phyloP scores from a whole-genome alignment of 345 rosid genomes.

The Acer campestre region DNA sequence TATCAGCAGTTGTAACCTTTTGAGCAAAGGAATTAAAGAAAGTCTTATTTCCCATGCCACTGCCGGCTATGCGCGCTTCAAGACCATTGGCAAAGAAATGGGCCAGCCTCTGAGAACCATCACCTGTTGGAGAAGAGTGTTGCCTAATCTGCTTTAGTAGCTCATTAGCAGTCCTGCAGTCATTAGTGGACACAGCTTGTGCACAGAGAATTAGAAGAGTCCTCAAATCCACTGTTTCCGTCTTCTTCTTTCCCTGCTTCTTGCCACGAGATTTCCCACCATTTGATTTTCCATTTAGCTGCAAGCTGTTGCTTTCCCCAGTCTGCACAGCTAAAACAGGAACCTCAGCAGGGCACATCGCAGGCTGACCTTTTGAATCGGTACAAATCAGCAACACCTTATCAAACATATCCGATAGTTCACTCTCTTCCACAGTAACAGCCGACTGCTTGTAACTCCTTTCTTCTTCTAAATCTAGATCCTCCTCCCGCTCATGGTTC shows the following conservation, averaged over 20 bases:
- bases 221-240: conserved; percentile 67
- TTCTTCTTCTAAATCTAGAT: conserved; percentile 49
- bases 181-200: conserved; percentile 66
- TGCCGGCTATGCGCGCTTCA: conserved; percentile 68
- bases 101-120: conserved; percentile 80
- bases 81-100: conserved; percentile 83
- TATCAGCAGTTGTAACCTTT: conserved; percentile 59
- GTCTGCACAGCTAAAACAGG: background rate
- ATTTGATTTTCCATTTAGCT: conserved; percentile 30
- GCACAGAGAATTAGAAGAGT: conserved; percentile 71
- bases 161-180: conserved; percentile 68
- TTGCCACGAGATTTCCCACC: conserved; percentile 43
- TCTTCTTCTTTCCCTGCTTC: conserved; percentile 40
- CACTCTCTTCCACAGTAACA: conserved; percentile 46
- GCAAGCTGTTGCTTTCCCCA: conserved; percentile 24
- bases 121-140: conserved; percentile 66
- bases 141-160: conserved; percentile 76
- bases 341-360: background rate
- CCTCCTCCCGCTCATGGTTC: conserved; percentile 59
- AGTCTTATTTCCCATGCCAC: conserved; percentile 38
- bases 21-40: conserved; percentile 33
- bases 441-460: conserved; percentile 72
- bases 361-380: conserved; percentile 22
- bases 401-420: conserved; percentile 72
- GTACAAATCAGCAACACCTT: conserved; percentile 53